Evolutionary conservation across 2,329 filamentous ascomycete genomes (phyloP).

Genomic region (Aspergillus brasiliensis): DNA sequence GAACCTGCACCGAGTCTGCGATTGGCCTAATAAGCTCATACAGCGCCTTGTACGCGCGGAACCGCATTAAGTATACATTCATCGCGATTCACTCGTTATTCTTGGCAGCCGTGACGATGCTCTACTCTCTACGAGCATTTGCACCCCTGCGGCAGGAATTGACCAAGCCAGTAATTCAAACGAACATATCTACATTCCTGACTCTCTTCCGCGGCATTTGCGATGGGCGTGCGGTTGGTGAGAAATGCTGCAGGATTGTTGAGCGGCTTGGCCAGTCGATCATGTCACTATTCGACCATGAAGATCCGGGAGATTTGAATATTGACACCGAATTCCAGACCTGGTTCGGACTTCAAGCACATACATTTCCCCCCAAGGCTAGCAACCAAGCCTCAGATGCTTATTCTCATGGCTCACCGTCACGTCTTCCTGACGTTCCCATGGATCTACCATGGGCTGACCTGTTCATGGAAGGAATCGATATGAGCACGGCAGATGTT

Average conservation of each 20-base stretch:
- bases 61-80: constrained; percentile 31
- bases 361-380: constrained; percentile 7
- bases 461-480: constrained; percentile 14
- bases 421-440: constrained; percentile 11
- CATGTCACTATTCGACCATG: constrained; percentile 19
- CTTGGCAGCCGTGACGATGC: constrained; percentile 32
- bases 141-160: constrained; percentile 15
- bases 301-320: constrained; percentile 7
- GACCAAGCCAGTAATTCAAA: constrained; percentile 12
- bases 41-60: constrained; percentile 28
- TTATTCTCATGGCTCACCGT: neutral
- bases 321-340: constrained; percentile 27
- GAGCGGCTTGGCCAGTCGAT: constrained; percentile 22
- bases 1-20: constrained; percentile 13
- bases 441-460: constrained; percentile 18
- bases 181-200: constrained; percentile 15
- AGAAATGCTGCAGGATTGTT: constrained; percentile 21
- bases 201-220: constrained; percentile 14
- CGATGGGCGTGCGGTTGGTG: constrained; percentile 20
- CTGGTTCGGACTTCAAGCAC: constrained; percentile 27
- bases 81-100: constrained; percentile 30
- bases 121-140: constrained; percentile 29
- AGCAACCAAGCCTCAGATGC: neutral
- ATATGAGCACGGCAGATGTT: constrained; percentile 13
- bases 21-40: constrained; percentile 17